Conservation (phyloP, 2,329 filamentous ascomycete genomes). For the Epichloe brachyelytri region DNA sequence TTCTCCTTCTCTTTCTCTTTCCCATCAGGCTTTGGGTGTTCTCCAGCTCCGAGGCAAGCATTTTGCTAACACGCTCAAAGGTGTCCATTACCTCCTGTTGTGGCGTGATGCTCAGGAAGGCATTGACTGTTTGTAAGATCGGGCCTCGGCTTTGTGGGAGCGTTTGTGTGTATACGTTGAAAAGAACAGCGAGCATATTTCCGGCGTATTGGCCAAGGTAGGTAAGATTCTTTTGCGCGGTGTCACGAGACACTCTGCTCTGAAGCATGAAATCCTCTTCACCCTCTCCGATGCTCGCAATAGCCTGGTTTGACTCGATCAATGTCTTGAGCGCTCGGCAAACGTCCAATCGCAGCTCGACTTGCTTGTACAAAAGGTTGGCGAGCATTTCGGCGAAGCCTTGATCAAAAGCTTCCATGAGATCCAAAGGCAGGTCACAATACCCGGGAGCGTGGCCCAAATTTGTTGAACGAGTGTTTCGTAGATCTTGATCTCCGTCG, state of each 20-base stretch:
- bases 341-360: conserved; percentile 73
- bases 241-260: conserved; percentile 60
- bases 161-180: conserved; percentile 97
- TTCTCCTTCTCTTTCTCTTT: conserved; percentile 60
- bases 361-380: conserved; percentile 85
- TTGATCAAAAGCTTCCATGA: conserved; percentile 68
- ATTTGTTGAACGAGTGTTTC: conserved; percentile 93
- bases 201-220: conserved; percentile 68
- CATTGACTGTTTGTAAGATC: conserved; percentile 88
- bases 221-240: conserved; percentile 68
- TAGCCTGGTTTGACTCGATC: conserved; percentile 82
- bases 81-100: conserved; percentile 70
- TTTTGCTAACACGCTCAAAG: conserved; percentile 72
- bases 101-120: conserved; percentile 81
- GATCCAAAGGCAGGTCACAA: conserved; percentile 80
- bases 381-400: conserved; percentile 79
- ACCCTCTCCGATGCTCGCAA: conserved; percentile 53
- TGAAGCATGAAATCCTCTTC: conserved; percentile 66
- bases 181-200: conserved; percentile 90
- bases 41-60: conserved; percentile 62
- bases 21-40: conserved; percentile 36
- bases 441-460: conserved; percentile 88
- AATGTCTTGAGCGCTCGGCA: conserved; percentile 77
- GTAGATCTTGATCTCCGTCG: conserved; percentile 94
- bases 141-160: conserved; percentile 83